A percentile compares a stretch with the other conserved stretches of the same genome.
Evolutionary conservation across 176 grass and related monocot species (phyloP).

Genomic region (Areca catechu): DNA sequence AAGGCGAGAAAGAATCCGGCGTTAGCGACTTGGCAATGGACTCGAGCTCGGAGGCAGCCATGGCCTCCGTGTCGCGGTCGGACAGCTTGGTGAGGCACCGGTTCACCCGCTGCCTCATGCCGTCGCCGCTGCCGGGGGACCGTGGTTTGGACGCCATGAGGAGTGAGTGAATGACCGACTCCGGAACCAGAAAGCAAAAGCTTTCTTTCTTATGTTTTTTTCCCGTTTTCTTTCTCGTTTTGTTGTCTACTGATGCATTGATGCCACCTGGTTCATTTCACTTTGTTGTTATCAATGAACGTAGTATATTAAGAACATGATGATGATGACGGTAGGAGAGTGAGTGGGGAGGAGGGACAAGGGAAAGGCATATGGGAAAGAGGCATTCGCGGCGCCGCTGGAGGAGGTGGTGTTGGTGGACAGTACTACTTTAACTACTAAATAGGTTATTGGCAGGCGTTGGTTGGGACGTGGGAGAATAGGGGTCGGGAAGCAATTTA

Average conservation of each 20-base stretch:
- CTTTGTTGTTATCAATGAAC: no score
- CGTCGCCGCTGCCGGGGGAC: conserved; percentile 18
- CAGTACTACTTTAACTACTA: not conserved
- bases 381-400: not conserved
- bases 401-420: conserved; percentile 21
- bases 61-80: conserved; percentile 94
- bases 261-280: no score
- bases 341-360: no score
- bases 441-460: conserved; percentile 28
- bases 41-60: conserved; percentile 80
- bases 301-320: no score
- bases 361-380: no score
- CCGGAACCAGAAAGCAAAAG: not conserved
- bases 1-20: conserved; percentile 38
- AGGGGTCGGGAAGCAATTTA: not conserved
- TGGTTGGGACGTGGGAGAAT: conserved; percentile 15
- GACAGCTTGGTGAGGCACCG: conserved; percentile 63
- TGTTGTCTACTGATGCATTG: no score
- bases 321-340: no score
- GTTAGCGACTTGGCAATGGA: conserved; percentile 56
- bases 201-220: no score
- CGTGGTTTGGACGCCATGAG: not conserved
- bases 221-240: no score
- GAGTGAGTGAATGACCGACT: no score
- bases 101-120: conserved; percentile 84